Evolutionary conservation across 805 yeast genomes (phyloP).

Genomic region (Sugiyamaella boreocaroliniensis): DNA sequence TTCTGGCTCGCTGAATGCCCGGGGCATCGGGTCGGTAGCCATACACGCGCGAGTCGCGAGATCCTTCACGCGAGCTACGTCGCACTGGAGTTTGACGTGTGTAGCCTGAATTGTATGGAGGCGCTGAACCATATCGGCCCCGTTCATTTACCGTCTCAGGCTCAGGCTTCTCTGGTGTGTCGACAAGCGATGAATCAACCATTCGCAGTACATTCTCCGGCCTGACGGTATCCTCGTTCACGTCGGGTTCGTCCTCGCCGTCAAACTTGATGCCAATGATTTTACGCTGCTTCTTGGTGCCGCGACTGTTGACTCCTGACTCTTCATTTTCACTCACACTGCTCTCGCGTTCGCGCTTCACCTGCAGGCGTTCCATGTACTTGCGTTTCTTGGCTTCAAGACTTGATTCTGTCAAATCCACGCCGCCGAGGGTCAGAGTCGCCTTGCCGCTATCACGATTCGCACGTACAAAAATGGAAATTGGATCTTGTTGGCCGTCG

Average conservation of each 20-base stretch:
- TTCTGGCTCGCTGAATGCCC: background rate
- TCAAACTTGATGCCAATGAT: slow-evolving; percentile 16
- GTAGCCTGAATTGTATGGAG: background rate
- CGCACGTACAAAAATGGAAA: background rate
- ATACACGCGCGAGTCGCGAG: background rate
- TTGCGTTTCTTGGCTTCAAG: slow-evolving; percentile 4
- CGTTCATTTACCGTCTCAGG: background rate
- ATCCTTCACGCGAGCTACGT: background rate
- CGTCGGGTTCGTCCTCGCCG: slow-evolving; percentile 19
- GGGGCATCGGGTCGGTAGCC: background rate
- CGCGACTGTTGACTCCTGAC: slow-evolving; percentile 4
- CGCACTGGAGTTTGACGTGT: background rate
- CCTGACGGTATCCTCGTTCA: slow-evolving; percentile 22
- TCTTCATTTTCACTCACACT: slow-evolving; percentile 11
- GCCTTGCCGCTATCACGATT: background rate
- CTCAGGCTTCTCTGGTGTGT: slow-evolving; percentile 27
- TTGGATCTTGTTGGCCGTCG: slow-evolving; percentile 6
- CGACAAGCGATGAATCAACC: slow-evolving; percentile 33
- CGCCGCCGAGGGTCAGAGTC: slow-evolving; percentile 12
- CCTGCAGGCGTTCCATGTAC: slow-evolving; percentile 6
- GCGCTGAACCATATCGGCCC: background rate
- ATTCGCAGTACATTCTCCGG: slow-evolving; percentile 31
- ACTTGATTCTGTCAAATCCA: slow-evolving; percentile 12
- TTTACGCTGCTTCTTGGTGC: slow-evolving; percentile 16
- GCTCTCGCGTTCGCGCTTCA: slow-evolving; percentile 16